These are phyloP conservation scores for Boletus eberwhitei DNA, from an alignment of 768 basidiomycete species.

Conservation along the genomic window DNA sequence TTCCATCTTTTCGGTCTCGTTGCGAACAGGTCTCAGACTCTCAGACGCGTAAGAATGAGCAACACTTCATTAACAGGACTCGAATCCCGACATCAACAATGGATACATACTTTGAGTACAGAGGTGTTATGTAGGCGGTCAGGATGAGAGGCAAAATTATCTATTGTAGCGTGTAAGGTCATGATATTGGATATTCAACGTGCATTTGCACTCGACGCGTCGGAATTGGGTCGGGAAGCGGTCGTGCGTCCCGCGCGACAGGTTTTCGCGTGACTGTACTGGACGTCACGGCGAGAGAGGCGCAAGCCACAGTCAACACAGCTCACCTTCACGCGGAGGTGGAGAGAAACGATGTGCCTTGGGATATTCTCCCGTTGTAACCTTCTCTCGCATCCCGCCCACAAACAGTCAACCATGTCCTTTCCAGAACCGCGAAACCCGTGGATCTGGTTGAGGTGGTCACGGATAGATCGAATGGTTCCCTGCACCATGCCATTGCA, in stretches of 20 bases:
- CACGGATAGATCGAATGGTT: conserved; percentile 4
- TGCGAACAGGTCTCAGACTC: background rate
- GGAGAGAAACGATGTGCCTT: conserved; percentile 16
- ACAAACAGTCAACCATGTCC: background rate
- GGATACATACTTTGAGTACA: background rate
- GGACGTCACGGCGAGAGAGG: conserved; percentile 24
- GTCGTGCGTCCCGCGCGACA: conserved; percentile 3
- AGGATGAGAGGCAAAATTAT: background rate
- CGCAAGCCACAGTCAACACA: conserved; percentile 10
- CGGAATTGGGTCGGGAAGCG: background rate
- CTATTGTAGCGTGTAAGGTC: background rate
- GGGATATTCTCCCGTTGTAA: conserved; percentile 20
- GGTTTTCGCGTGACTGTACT: conserved; percentile 6
- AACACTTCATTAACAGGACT: background rate
- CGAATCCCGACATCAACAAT: background rate
- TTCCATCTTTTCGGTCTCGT: no score
- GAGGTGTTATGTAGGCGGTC: background rate
- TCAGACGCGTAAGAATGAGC: background rate
- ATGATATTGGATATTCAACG: background rate
- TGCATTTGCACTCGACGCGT: background rate
- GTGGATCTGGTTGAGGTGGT: conserved; percentile 15
- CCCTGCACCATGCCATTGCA: conserved; percentile 9
- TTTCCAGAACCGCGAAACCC: conserved; percentile 3
- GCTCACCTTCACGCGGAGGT: conserved; percentile 8
- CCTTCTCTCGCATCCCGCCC: conserved; percentile 4